phyloP scores from a whole-genome alignment of 331 rosid genomes.

The Prunus yedoensis region DNA sequence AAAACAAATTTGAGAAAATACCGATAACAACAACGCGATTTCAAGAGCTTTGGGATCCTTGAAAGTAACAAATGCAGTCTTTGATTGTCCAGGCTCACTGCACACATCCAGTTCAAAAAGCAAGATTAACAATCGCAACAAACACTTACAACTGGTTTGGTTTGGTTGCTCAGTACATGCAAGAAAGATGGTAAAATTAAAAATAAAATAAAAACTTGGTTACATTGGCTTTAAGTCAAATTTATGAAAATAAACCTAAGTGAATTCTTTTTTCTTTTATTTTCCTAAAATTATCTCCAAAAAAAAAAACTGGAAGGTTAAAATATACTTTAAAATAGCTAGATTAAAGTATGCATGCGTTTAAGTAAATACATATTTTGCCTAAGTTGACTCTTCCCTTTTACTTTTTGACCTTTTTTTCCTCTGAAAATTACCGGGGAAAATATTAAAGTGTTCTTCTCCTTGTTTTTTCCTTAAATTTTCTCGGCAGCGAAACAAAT shows the following conservation, averaged over 20 bases:
- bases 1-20: slow-evolving; percentile 32
- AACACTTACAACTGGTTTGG: background rate
- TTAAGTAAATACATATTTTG: background rate
- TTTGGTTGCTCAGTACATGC: slow-evolving; percentile 13
- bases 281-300: background rate
- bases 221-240: background rate
- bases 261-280: no score
- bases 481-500: slow-evolving; percentile 27
- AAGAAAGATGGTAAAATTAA: background rate
- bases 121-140: slow-evolving; percentile 5
- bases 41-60: slow-evolving; percentile 93
- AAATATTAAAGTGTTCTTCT: background rate
- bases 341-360: background rate
- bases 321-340: background rate
- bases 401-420: background rate
- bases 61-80: slow-evolving; percentile 89
- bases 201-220: background rate
- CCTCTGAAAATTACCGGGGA: background rate
- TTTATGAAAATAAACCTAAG: background rate
- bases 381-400: background rate
- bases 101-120: slow-evolving; percentile 15
- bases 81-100: slow-evolving; percentile 72
- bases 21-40: slow-evolving; percentile 85
- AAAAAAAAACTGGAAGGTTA: background rate
- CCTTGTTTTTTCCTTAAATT: background rate